Base-by-base conservation (phyloP, 192 early-diverging fungal species). In the Gigaspora rosea region DNA sequence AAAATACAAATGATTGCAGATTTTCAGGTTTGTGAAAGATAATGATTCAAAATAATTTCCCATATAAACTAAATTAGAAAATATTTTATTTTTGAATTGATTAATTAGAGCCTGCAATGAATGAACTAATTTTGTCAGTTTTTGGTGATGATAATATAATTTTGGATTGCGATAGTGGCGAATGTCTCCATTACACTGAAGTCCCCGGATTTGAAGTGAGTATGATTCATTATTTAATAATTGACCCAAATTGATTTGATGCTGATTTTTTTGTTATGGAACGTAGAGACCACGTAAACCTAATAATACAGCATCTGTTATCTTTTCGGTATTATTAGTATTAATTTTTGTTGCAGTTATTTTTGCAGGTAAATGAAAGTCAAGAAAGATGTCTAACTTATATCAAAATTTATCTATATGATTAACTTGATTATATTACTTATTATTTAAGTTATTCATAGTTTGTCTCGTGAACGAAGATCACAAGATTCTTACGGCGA, bases 101-200 rank as follows among this genome's bases (percentile, higher is more conserved):
- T 65, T 52, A 58, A 22, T 79, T 86, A 86, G 91, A 95, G 77
- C 89, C 90, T 10, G 90, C 90, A 46, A 94, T 96, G 89, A 92
- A 95, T 80, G 88, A 91, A n/a, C 84, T 94, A 27, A 96, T 97
- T 35, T 82, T 84, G 9, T 70, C 82, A 5, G 85, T 96, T 48
- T 94, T 96, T 86, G 95, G 93, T 47, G 96, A 97, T 64, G 85
- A 88, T 33, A 90, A 90, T 16, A 95, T 97, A 78, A 89, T 88
- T 36, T 85, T 97, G 79, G 72, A 81, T 20, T 97, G 96, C 75
- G 78, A 82, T 62, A 90, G 91, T 50, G 95, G 96, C 35, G 94
- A 96, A 82, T 97, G 96, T 78, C 75, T 96, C 62, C 94, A 96
- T 80, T 92, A 92, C 73, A 92, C 90, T 35, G 89, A 94, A 80